Conservation (phyloP, 139 green algal genomes). For the Choricystis sp. region DNA sequence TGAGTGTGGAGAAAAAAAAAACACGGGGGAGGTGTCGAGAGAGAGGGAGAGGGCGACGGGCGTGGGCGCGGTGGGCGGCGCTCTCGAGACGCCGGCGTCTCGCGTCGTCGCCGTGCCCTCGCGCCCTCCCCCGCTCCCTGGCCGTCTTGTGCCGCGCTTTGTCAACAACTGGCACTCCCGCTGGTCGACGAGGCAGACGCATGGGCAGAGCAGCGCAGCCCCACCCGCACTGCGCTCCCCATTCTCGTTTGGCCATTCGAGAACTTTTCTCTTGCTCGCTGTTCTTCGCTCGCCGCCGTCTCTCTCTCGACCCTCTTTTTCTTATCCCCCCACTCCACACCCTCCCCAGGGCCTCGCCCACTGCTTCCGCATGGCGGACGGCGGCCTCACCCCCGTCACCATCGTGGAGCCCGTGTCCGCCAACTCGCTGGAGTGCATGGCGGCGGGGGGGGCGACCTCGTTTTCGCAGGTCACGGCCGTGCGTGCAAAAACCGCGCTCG, state of each 20-base stretch:
- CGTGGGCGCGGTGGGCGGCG: no score
- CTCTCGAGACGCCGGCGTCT: no score
- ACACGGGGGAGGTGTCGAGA: no score
- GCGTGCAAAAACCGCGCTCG: no score
- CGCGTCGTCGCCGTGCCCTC: not conserved
- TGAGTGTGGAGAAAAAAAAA: not conserved
- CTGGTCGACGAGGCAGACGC: no score
- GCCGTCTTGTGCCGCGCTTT: not conserved
- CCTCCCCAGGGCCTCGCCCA: constrained; percentile 50
- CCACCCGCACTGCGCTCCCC: no score
- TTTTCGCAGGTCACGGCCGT: constrained; percentile 52
- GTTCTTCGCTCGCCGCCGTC: not conserved
- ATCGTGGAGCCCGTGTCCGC: constrained; percentile 73
- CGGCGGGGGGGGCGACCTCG: constrained; percentile 55
- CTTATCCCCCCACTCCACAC: no score
- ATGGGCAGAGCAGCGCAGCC: no score
- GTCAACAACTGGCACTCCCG: not conserved
- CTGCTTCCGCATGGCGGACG: constrained; percentile 66
- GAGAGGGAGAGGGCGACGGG: no score
- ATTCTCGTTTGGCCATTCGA: no score
- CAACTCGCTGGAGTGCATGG: constrained; percentile 67
- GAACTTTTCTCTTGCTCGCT: not conserved
- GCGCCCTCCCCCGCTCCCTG: not conserved
- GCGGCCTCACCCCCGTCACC: constrained; percentile 44
- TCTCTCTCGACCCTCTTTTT: not conserved